Percentiles rank a stretch among this genome's conserved stretches.
Evolutionary conservation across 495 filamentous ascomycete species (phyloP).

Genomic region (Daldinia grandis): DNA sequence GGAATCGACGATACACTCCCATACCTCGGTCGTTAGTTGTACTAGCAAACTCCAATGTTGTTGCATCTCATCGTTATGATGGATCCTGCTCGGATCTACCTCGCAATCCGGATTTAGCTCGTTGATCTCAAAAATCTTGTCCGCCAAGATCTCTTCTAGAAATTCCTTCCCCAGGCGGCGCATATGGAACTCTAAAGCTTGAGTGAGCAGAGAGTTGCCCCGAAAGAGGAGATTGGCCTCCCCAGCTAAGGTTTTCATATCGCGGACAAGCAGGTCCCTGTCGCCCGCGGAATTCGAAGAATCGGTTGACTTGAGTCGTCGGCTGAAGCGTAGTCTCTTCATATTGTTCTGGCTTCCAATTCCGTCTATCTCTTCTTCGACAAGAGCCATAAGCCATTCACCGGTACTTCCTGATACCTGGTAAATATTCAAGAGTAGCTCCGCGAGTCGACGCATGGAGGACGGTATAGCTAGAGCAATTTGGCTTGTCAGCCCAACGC

Average conservation of each 20-base stretch:
- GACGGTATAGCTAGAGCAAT: conserved; percentile 81
- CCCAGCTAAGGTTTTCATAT: conserved; percentile 70
- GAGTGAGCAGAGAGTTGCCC: conserved; percentile 93
- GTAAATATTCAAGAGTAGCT: conserved; percentile 91
- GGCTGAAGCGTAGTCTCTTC: conserved; percentile 76
- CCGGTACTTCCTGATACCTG: conserved; percentile 89
- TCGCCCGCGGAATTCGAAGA: conserved; percentile 68
- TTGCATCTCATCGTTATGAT: conserved; percentile 74
- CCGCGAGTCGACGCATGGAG: conserved; percentile 79
- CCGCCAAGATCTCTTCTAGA: conserved; percentile 84
- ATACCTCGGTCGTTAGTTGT: conserved; percentile 78
- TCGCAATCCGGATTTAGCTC: conserved; percentile 91
- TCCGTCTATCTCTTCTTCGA: conserved; percentile 97
- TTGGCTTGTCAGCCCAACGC: conserved; percentile 81
- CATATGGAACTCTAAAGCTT: conserved; percentile 95
- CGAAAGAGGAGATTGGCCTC: conserved; percentile 97
- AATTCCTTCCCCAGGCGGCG: conserved; percentile 93
- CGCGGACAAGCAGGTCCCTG: conserved; percentile 63
- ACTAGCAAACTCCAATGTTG: conserved; percentile 87
- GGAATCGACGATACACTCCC: conserved; percentile 81
- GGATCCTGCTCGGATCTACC: conserved; percentile 84
- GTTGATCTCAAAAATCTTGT: conserved; percentile 86
- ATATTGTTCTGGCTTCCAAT: conserved; percentile 78
- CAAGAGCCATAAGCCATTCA: conserved; percentile 91
- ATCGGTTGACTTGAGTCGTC: conserved; percentile 80